phyloP scores from a whole-genome alignment of 352 stramenopile genomes.

The Lagenidium giganteum region DNA sequence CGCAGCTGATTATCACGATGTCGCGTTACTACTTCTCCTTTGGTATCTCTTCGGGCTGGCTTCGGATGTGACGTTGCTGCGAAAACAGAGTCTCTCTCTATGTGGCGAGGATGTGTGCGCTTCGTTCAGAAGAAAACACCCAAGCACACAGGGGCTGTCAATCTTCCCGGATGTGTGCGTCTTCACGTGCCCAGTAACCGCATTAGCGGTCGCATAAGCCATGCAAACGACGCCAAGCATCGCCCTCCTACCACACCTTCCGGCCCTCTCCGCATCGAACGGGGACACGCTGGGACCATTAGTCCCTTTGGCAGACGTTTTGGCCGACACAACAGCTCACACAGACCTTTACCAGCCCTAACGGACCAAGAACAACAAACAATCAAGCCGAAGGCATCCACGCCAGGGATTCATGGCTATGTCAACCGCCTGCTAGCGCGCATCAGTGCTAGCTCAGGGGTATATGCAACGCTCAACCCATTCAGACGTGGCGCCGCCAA shows the following conservation, averaged over 20 bases:
- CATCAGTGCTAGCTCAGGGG: too few species aligned
- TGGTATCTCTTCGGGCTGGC: constrained; percentile 31
- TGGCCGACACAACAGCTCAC: too few species aligned
- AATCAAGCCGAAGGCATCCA: too few species aligned
- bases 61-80: constrained; percentile 15
- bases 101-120: constrained; percentile 6
- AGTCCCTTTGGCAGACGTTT: too few species aligned
- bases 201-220: constrained; percentile 11
- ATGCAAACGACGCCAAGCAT: constrained; percentile 11
- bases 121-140: constrained; percentile 24
- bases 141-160: constrained; percentile 19
- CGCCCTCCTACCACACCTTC: constrained; percentile 11
- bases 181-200: constrained; percentile 14
- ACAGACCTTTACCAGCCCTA: too few species aligned
- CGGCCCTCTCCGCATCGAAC: too few species aligned
- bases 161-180: constrained; percentile 20
- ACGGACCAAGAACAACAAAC: too few species aligned
- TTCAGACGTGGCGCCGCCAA: constrained; percentile 21
- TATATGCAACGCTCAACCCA: too few species aligned
- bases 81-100: constrained; percentile 20
- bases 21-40: constrained; percentile 20
- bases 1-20: constrained; percentile 24
- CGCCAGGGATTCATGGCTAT: constrained; percentile 16
- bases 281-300: too few species aligned
- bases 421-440: constrained; percentile 15